These are phyloP conservation scores for Plasmodium chabaudi DNA, from an alignment of 169 alveolate species.

Conservation along the genomic window DNA sequence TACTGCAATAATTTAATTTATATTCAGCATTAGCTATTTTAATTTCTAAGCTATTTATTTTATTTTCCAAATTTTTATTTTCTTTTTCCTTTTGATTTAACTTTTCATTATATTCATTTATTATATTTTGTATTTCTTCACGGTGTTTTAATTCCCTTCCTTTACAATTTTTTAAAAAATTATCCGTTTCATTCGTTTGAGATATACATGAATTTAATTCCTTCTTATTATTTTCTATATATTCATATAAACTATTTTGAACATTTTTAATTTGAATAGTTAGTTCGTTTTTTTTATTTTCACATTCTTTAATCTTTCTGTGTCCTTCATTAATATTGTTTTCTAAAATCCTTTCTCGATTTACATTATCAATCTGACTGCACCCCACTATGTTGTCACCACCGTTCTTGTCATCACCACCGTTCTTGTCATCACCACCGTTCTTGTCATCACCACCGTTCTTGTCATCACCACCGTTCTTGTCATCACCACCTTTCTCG, in stretches of 20 bases:
- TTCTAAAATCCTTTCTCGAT: background rate
- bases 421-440: too few species aligned
- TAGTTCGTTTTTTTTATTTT: constrained; percentile 11
- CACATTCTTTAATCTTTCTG: background rate
- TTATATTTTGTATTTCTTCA: constrained; percentile 7
- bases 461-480: too few species aligned
- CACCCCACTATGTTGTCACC: background rate
- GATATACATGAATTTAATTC: background rate
- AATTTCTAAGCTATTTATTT: constrained; percentile 28
- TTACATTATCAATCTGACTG: background rate
- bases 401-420: too few species aligned
- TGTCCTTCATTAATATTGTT: background rate
- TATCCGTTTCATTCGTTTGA: constrained; percentile 11
- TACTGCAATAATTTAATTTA: constrained; percentile 1
- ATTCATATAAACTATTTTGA: constrained; percentile 14
- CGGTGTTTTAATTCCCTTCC: constrained; percentile 19
- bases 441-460: too few species aligned
- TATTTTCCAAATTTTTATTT: constrained; percentile 4
- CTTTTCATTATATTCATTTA: background rate
- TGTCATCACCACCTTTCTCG: too few species aligned
- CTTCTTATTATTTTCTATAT: background rate
- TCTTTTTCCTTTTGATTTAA: constrained; percentile 36
- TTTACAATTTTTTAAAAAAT: constrained; percentile 19
- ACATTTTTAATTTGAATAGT: constrained; percentile 3
- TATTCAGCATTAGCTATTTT: constrained; percentile 7